These are phyloP conservation scores for Cyclotella distinguenda DNA, from an alignment of 108 stramenopile species.

Conservation along the genomic window DNA sequence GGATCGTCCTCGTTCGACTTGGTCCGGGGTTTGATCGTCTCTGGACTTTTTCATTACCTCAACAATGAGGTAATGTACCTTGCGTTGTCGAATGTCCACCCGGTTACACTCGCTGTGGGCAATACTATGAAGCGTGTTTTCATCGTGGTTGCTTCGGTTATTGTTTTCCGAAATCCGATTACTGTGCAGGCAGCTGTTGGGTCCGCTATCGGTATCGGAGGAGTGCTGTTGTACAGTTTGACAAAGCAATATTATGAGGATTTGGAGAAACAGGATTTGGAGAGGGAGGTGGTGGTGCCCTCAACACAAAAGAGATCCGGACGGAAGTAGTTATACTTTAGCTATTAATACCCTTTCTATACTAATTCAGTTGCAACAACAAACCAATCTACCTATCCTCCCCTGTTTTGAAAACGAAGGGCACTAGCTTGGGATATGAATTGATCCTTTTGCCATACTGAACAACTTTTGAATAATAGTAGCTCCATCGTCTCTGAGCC, in stretches of 20 bases:
- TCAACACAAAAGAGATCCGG: neutral
- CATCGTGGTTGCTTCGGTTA: constrained; percentile 91
- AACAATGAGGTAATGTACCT: constrained; percentile 98
- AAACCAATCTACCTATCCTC: too few relatives aligned
- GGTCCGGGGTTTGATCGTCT: constrained; percentile 59
- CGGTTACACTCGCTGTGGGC: constrained; percentile 94
- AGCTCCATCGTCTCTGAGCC: constrained; percentile 86
- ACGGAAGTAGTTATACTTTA: too few relatives aligned
- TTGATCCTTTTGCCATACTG: constrained; percentile 77
- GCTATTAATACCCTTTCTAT: too few relatives aligned
- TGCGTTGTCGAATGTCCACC: constrained; percentile 86
- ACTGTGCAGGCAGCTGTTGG: constrained; percentile 75
- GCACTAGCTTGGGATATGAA: constrained; percentile 67
- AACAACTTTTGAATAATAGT: constrained; percentile 78
- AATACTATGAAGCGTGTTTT: constrained; percentile 97
- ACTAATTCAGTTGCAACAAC: too few relatives aligned
- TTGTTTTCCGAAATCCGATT: constrained; percentile 90
- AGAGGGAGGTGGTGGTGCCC: neutral
- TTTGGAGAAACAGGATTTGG: constrained; percentile 31
- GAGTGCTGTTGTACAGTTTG: constrained; percentile 80
- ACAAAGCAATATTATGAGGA: constrained; percentile 76
- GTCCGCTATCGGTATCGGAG: constrained; percentile 76
- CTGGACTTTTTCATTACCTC: constrained; percentile 90
- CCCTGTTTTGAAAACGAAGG: too few relatives aligned
- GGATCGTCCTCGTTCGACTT: constrained; percentile 36